Conservation (phyloP, 2,329 filamentous ascomycete genomes). For the Laburnicola sp. region DNA sequence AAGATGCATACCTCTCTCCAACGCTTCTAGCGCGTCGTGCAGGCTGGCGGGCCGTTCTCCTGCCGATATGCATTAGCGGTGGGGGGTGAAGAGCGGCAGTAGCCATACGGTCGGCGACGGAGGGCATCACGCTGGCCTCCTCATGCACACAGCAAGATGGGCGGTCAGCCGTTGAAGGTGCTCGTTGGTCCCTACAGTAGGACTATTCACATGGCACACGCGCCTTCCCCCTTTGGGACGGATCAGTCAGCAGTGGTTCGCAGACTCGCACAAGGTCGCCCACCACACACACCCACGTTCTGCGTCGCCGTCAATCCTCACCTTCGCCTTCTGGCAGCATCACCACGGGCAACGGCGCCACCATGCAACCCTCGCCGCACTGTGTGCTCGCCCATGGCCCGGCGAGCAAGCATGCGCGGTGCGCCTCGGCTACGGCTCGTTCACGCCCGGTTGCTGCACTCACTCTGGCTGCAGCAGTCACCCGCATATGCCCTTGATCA, state of each 20-base stretch:
- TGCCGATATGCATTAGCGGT: conserved; percentile 31
- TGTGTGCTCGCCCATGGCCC: neutral
- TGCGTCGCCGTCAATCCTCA: conserved; percentile 14
- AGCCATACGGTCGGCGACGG: conserved; percentile 31
- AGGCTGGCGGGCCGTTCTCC: conserved; percentile 32
- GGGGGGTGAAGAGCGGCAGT: conserved; percentile 9
- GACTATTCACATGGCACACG: conserved; percentile 30
- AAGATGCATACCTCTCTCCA: conserved; percentile 40
- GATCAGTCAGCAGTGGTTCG: conserved; percentile 28
- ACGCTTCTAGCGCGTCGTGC: conserved; percentile 41
- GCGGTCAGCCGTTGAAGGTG: conserved; percentile 25
- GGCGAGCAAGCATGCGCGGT: conserved; percentile 19
- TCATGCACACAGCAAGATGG: conserved; percentile 29
- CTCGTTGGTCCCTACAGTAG: conserved; percentile 20
- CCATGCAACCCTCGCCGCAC: conserved; percentile 1
- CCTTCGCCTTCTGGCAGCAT: conserved; percentile 11
- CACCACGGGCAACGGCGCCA: neutral
- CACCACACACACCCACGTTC: conserved; percentile 19
- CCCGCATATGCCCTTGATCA: conserved; percentile 41
- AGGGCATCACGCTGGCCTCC: conserved; percentile 35
- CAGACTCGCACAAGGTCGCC: conserved; percentile 6
- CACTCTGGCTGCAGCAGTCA: conserved; percentile 44
- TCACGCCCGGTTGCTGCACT: conserved; percentile 34
- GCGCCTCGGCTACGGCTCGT: conserved; percentile 23
- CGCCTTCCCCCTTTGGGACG: conserved; percentile 26